Conservation (phyloP, 805 yeast species). For the Candida lessepsii region DNA sequence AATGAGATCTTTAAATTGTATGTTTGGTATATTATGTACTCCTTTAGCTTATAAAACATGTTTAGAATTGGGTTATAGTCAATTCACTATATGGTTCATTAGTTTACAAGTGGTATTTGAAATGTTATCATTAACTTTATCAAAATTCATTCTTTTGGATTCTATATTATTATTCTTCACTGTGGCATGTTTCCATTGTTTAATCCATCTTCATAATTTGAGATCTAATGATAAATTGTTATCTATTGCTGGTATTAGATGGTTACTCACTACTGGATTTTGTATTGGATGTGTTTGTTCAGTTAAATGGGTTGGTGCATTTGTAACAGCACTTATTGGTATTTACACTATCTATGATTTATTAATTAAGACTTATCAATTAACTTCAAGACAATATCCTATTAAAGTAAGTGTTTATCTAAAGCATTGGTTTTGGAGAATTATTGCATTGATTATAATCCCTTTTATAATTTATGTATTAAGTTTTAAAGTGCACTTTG, state of each 20-base stretch:
- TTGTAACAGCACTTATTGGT: slow-evolving; percentile 61
- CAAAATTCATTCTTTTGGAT: slow-evolving; percentile 87
- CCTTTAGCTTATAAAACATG: slow-evolving; percentile 87
- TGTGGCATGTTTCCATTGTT: slow-evolving; percentile 41
- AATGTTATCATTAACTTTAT: slow-evolving; percentile 77
- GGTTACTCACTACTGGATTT: slow-evolving; percentile 63
- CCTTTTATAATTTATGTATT: slow-evolving; percentile 70
- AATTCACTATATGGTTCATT: slow-evolving; percentile 72
- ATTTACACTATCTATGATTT: slow-evolving; percentile 56
- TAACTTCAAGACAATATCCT: slow-evolving; percentile 17
- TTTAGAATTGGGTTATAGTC: slow-evolving; percentile 68
- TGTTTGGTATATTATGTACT: slow-evolving; percentile 77
- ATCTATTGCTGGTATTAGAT: slow-evolving; percentile 41
- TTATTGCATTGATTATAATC: slow-evolving; percentile 61
- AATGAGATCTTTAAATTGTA: slow-evolving; percentile 87
- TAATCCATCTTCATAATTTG: slow-evolving; percentile 48
- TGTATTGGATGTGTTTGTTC: slow-evolving; percentile 82
- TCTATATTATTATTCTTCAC: slow-evolving; percentile 90
- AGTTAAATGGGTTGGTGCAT: slow-evolving; percentile 83
- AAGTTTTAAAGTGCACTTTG: slow-evolving; percentile 80
- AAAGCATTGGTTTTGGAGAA: slow-evolving; percentile 72
- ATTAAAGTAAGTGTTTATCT: slow-evolving; percentile 30
- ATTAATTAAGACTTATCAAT: slow-evolving; percentile 41
- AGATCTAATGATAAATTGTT: slow-evolving; percentile 39
- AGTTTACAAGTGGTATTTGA: slow-evolving; percentile 81